Evolutionary conservation across 164 flowering plant genomes (phyloP).

Genomic region (Tetrastigma voinierianum): DNA sequence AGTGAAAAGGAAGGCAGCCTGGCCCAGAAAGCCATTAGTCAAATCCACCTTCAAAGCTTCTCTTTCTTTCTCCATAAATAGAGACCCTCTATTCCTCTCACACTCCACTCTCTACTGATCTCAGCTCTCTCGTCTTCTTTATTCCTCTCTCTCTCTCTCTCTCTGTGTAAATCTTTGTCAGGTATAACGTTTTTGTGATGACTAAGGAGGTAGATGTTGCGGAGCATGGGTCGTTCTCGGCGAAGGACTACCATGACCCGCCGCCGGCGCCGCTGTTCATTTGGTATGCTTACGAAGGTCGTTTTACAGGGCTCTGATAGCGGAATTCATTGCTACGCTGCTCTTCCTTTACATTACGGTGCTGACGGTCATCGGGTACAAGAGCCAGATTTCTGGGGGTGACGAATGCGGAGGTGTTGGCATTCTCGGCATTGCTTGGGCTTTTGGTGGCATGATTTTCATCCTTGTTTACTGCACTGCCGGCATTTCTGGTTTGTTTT

Average conservation of each 20-base stretch:
- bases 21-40: too few relatives aligned
- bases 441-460: slow-evolving; percentile 33
- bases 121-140: neutral
- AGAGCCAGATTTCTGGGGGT: slow-evolving; percentile 14
- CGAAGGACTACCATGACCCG: slow-evolving; percentile 33
- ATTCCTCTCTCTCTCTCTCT: neutral
- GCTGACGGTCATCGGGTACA: slow-evolving; percentile 28
- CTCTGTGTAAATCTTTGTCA: neutral
- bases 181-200: neutral
- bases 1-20: too few relatives aligned
- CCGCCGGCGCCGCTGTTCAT: slow-evolving; percentile 30
- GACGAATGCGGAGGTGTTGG: slow-evolving; percentile 31
- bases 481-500: slow-evolving; percentile 24
- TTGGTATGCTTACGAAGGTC: slow-evolving; percentile 29
- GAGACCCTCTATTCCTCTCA: too few relatives aligned
- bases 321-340: slow-evolving; percentile 31
- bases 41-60: neutral
- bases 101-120: too few relatives aligned
- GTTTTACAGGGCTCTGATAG: slow-evolving; percentile 32
- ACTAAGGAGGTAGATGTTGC: slow-evolving; percentile 12
- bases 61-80: neutral
- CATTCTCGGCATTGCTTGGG: slow-evolving; percentile 35
- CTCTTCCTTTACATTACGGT: slow-evolving; percentile 28
- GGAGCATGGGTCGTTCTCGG: slow-evolving; percentile 18
- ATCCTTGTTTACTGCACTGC: slow-evolving; percentile 36